Evolutionary conservation across 139 green algal genomes (phyloP).

Genomic region (Chlorella sorokiniana): DNA sequence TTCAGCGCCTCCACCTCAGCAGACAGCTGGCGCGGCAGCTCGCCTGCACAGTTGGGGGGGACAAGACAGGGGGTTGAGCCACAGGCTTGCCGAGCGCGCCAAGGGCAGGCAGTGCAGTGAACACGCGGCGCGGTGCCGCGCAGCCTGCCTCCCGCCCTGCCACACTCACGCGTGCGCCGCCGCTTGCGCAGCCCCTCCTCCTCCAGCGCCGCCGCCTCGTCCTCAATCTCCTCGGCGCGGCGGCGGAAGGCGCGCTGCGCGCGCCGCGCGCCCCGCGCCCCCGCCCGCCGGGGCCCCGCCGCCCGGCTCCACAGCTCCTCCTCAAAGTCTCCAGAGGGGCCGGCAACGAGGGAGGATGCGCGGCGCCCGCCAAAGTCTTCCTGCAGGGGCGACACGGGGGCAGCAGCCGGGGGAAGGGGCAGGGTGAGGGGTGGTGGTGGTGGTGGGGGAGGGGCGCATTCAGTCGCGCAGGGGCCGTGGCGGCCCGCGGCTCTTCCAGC

Average conservation of each 20-base stretch:
- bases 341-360: constrained; percentile 20
- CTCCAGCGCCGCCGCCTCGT: constrained; percentile 25
- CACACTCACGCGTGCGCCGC: constrained; percentile 24
- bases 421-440: not conserved
- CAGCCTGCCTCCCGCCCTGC: no score
- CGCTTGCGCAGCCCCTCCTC: constrained; percentile 31
- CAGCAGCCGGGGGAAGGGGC: not conserved
- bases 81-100: no score
- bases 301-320: constrained; percentile 36
- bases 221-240: constrained; percentile 29
- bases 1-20: constrained; percentile 41
- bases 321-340: constrained; percentile 28
- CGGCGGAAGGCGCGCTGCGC: constrained; percentile 20
- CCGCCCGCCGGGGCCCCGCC: not conserved
- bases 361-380: constrained; percentile 7
- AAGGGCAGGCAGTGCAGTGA: not conserved
- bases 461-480: no score
- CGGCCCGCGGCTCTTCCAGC: no score
- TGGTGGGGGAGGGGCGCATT: no score
- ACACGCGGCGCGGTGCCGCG: not conserved
- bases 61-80: no score
- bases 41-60: not conserved
- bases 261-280: constrained; percentile 6
- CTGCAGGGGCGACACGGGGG: not conserved
- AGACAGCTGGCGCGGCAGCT: constrained; percentile 10